Percentiles rank a stretch among this genome's conserved stretches.
These are phyloP conservation scores for Cercophora samala DNA, from an alignment of 495 filamentous ascomycete genomes.

Conservation along the genomic window DNA sequence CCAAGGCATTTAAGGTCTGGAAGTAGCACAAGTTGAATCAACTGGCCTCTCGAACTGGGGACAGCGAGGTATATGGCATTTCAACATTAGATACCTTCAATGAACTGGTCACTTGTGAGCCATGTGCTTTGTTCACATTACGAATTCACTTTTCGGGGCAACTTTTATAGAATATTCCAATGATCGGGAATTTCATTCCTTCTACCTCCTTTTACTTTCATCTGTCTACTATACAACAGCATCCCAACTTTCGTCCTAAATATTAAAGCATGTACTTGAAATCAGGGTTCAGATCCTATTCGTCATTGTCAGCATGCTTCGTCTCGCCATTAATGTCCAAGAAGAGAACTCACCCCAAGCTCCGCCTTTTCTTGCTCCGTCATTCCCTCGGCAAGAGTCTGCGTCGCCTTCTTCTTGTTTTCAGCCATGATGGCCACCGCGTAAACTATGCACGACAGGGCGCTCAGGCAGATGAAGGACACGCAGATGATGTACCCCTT, in stretches of 20 bases:
- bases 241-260: background rate
- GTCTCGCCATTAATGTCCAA: constrained; percentile 1
- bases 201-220: background rate
- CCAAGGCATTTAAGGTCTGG: too few relatives aligned
- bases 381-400: constrained; percentile 49
- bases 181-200: background rate
- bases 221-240: background rate
- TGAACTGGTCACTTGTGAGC: too few relatives aligned
- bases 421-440: constrained; percentile 55
- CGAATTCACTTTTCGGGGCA: too few relatives aligned
- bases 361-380: constrained; percentile 73
- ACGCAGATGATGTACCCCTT: constrained; percentile 78
- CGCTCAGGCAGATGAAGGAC: constrained; percentile 66
- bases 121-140: too few relatives aligned
- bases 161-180: background rate
- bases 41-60: too few relatives aligned
- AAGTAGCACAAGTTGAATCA: too few relatives aligned
- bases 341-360: constrained; percentile 44
- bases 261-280: constrained; percentile 52
- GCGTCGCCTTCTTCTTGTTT: constrained; percentile 63
- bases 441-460: constrained; percentile 59
- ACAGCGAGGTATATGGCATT: too few relatives aligned
- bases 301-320: constrained; percentile 7
- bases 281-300: constrained; percentile 58
- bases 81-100: too few relatives aligned